phyloP scores from a whole-genome alignment of 345 rosid species.

The Limnanthes douglasii region DNA sequence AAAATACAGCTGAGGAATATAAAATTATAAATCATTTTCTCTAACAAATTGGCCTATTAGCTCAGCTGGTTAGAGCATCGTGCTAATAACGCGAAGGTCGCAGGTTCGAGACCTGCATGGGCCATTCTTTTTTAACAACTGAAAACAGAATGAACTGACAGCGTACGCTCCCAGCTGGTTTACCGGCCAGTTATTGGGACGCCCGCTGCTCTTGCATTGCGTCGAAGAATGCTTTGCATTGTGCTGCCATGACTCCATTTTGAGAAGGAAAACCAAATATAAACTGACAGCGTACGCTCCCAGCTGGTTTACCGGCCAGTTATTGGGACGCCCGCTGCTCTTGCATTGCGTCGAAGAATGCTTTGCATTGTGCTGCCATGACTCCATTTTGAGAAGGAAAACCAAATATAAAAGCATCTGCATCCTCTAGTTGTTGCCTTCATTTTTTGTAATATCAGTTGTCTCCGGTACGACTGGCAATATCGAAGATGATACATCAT shows the following conservation, averaged over 20 bases:
- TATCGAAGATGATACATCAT: too few relatives aligned
- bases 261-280: constrained; percentile 94
- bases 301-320: constrained; percentile 94
- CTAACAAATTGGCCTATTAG: constrained; percentile 1
- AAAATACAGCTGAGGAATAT: too few relatives aligned
- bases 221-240: constrained; percentile 81
- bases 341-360: constrained; percentile 74
- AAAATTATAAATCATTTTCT: too few relatives aligned
- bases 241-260: constrained; percentile 91
- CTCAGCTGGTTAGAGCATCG: constrained; percentile 1
- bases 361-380: constrained; percentile 85
- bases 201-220: constrained; percentile 56
- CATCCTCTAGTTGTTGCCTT: constrained; percentile 74
- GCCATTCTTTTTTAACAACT: too few relatives aligned
- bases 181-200: constrained; percentile 77
- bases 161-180: constrained; percentile 96
- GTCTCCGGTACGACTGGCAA: constrained; percentile 89
- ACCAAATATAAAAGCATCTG: constrained; percentile 89
- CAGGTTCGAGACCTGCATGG: constrained; percentile 1
- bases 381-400: constrained; percentile 92
- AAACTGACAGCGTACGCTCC: constrained; percentile 88
- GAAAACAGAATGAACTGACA: too few relatives aligned
- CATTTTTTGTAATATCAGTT: constrained; percentile 53
- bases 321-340: constrained; percentile 61
- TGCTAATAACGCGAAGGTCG: constrained; percentile 1